Conservation (phyloP, 306 rosid species). For the Glycine latifolia region DNA sequence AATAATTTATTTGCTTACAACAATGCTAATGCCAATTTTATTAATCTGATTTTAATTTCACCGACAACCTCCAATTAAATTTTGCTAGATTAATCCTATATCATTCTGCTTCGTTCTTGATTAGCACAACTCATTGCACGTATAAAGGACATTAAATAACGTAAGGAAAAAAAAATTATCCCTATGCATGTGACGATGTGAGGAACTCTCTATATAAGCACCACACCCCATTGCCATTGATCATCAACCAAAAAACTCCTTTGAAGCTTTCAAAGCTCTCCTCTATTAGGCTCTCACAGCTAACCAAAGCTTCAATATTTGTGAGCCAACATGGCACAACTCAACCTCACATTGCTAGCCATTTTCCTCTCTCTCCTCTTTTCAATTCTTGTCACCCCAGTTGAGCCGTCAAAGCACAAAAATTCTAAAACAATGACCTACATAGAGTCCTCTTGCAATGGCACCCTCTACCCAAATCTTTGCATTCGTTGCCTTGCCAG, state of each 20-base stretch:
- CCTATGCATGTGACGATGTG: slow-evolving; percentile 34
- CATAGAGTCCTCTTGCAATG: slow-evolving; percentile 60
- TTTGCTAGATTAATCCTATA: neutral
- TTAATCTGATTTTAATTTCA: neutral
- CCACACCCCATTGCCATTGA: slow-evolving; percentile 20
- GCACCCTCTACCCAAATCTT: slow-evolving; percentile 54
- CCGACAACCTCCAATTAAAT: slow-evolving; percentile 31
- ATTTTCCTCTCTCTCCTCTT: slow-evolving; percentile 45
- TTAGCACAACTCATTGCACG: slow-evolving; percentile 30
- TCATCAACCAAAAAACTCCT: slow-evolving; percentile 7
- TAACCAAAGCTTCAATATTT: slow-evolving; percentile 2
- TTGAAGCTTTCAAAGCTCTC: neutral
- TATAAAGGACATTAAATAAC: slow-evolving; percentile 38
- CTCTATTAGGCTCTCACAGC: neutral
- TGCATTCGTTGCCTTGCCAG: slow-evolving; percentile 55
- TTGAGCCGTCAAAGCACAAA: slow-evolving; percentile 36
- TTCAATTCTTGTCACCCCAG: slow-evolving; percentile 10
- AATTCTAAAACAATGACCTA: slow-evolving; percentile 39
- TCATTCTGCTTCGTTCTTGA: neutral
- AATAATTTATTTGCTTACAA: neutral
- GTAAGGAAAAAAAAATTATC: neutral
- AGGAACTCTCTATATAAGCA: slow-evolving; percentile 47
- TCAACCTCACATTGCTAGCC: slow-evolving; percentile 31
- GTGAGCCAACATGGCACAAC: slow-evolving; percentile 52
- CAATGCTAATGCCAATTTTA: neutral